Conservation (phyloP, 2,329 filamentous ascomycete species). For the Colletotrichum caudatum region DNA sequence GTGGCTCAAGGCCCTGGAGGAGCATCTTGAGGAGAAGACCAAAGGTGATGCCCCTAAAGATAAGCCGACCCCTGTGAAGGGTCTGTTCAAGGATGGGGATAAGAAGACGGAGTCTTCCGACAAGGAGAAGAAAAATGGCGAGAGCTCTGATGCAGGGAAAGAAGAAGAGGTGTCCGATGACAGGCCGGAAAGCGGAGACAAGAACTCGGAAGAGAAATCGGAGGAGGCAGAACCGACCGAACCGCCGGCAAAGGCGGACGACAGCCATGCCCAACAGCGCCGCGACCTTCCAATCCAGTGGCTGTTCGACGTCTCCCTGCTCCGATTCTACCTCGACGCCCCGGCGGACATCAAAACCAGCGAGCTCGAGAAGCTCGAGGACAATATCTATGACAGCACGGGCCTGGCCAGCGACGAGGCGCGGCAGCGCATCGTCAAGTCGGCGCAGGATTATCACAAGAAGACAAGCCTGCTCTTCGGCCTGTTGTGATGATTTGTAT, state of each 20-base stretch:
- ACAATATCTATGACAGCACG: slow-evolving; percentile 58
- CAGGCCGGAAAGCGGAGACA: slow-evolving; percentile 25
- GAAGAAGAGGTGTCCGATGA: slow-evolving; percentile 31
- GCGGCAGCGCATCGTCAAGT: slow-evolving; percentile 68
- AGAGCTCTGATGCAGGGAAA: slow-evolving; percentile 28
- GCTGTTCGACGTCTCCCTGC: slow-evolving; percentile 69
- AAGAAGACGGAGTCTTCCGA: slow-evolving; percentile 35
- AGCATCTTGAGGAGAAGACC: slow-evolving; percentile 37
- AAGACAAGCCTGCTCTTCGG: slow-evolving; percentile 86
- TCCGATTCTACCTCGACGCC: slow-evolving; percentile 60
- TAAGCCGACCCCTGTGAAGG: slow-evolving; percentile 42
- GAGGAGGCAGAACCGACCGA: slow-evolving; percentile 30
- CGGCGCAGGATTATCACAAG: slow-evolving; percentile 83
- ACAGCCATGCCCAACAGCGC: slow-evolving; percentile 46
- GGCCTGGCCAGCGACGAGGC: slow-evolving; percentile 62
- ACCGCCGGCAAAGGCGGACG: slow-evolving; percentile 31
- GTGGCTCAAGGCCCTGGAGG: slow-evolving; percentile 60
- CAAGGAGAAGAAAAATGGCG: slow-evolving; percentile 38
- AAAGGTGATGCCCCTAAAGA: slow-evolving; percentile 36
- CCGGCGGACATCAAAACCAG: slow-evolving; percentile 44
- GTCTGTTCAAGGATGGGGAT: not conserved
- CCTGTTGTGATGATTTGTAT: slow-evolving; percentile 65
- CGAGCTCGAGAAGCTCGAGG: slow-evolving; percentile 59
- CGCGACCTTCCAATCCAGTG: slow-evolving; percentile 69
- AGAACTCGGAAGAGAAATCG: slow-evolving; percentile 18